Evolutionary conservation across 805 yeast species (phyloP).

Genomic region (Candida ipomoeae): DNA sequence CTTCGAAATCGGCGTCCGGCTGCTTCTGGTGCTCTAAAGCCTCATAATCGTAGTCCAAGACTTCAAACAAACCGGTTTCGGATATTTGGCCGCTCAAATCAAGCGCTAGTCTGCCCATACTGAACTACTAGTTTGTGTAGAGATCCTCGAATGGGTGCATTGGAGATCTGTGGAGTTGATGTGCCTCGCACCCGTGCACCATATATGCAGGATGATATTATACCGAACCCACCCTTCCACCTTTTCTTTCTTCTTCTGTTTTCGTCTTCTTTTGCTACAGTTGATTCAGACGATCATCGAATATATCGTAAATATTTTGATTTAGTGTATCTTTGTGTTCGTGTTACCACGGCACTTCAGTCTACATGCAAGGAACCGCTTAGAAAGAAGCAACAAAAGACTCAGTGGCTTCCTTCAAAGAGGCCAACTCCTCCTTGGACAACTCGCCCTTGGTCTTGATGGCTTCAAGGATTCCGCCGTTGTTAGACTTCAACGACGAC

Average conservation of each 20-base stretch:
- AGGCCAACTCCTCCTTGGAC: conserved; percentile 78
- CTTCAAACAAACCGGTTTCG: conserved; percentile 10
- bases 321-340: conserved; percentile 17
- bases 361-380: conserved; percentile 20
- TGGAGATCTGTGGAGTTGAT: not conserved
- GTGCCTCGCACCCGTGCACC: not conserved
- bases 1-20: conserved; percentile 21
- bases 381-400: conserved; percentile 86
- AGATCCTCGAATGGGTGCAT: too few relatives aligned
- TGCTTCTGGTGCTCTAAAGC: conserved; percentile 12
- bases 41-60: conserved; percentile 17
- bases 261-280: too few relatives aligned
- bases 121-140: not conserved
- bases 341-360: conserved; percentile 16
- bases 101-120: not conserved
- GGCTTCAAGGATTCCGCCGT: conserved; percentile 75
- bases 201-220: too few relatives aligned
- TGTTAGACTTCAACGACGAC: conserved; percentile 88
- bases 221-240: too few relatives aligned
- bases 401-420: conserved; percentile 89
- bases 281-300: conserved; percentile 5
- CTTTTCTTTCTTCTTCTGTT: too few relatives aligned
- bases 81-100: not conserved
- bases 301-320: conserved; percentile 18
- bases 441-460: conserved; percentile 88